Base-by-base conservation (phyloP, 73 alveolate genomes). In the Paramecium biaurelia region DNA sequence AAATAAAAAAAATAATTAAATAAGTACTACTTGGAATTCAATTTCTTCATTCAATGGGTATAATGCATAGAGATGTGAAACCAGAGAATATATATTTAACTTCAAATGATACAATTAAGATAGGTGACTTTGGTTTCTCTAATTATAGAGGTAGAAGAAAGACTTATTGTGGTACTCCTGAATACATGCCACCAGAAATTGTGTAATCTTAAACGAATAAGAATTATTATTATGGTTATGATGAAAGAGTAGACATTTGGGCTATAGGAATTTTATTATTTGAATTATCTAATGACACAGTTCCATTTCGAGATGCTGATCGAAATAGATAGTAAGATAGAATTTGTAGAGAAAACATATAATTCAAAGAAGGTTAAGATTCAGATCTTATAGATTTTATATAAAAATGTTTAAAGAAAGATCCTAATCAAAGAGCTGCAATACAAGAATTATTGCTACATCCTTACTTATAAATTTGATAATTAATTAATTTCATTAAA, bases 241-340 rank as follows among this genome's bases (percentile, higher is more conserved):
- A 97, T 76, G 95, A 93, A 59, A 93, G 95, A 49, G 96, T 97
- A 20, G 99, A 97, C 92, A 88, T 95, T 1, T 97, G 99, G 99
- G 96, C 98, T 28, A 85, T 97, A 24, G 99, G 99, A 6, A 93
- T 95, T n/a, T 85, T 95, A 32, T 20, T 95, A 8, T 92, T 92
- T 95, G 93, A 84, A 57, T 88, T 95, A 47, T 24, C 90, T 10
- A 85, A 92, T 21, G 97, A 97, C 10, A 58, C 89, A 76, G 96
- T 92, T 45, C 97, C 98, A 28, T 95, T 95, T 93, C 5, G 84
- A 2, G 84, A 63, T 32, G 2, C 41, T 30, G 84, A 63, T 32
- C 43, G 45, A 6, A 32, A 32, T 10, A 63, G 47, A 63, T 32
- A 63, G 26, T 7, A 63, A 63, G 84, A 63, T 32, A 26, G 84